Conservation (phyloP, 2,329 filamentous ascomycete species). For the Neophaeococcomyces aloes region DNA sequence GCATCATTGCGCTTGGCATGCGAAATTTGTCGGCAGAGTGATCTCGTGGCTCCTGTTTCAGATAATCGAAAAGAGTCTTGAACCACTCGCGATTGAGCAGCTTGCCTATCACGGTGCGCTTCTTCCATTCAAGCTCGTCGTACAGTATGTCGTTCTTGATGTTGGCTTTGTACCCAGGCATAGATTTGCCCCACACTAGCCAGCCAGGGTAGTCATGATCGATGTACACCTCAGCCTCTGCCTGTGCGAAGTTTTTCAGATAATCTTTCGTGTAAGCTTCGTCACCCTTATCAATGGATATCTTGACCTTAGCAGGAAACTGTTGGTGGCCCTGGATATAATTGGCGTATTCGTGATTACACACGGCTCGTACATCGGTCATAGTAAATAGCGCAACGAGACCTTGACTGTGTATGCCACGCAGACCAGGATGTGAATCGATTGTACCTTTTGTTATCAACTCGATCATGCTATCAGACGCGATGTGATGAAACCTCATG, state of each 20-base stretch:
- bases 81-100: conserved; percentile 79
- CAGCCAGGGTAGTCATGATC: conserved; percentile 90
- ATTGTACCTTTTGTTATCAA: conserved; percentile 74
- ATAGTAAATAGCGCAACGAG: conserved; percentile 72
- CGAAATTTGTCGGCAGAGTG: conserved; percentile 72
- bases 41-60: conserved; percentile 93
- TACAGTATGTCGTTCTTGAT: conserved; percentile 59
- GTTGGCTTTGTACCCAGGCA: conserved; percentile 67
- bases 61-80: conserved; percentile 73
- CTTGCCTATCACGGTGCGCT: conserved; percentile 68
- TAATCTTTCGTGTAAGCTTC: conserved; percentile 68
- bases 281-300: conserved; percentile 65
- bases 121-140: conserved; percentile 65
- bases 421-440: conserved; percentile 78
- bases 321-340: conserved; percentile 73
- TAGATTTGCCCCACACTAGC: conserved; percentile 87
- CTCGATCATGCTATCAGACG: conserved; percentile 69
- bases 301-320: conserved; percentile 63
- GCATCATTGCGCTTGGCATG: conserved; percentile 73
- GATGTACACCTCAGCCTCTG: conserved; percentile 75
- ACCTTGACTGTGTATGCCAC: conserved; percentile 69
- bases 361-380: conserved; percentile 75
- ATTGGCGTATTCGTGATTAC: conserved; percentile 76
- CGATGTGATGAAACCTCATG: conserved; percentile 81
- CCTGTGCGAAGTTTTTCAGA: conserved; percentile 64